phyloP scores from a whole-genome alignment of 345 rosid species.

The Sisymbrium altissimum region DNA sequence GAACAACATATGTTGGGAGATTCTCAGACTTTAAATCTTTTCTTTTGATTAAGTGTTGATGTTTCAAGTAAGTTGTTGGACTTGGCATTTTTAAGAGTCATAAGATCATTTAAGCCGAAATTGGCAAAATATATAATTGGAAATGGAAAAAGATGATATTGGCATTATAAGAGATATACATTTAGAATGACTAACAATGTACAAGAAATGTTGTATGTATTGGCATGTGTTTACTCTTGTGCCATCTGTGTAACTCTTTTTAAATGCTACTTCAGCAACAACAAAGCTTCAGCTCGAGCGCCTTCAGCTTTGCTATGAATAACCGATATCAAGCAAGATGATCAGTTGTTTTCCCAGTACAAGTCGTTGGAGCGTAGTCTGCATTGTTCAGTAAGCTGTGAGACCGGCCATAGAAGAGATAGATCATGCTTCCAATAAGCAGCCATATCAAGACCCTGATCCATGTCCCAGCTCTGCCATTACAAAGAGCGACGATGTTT shows the following conservation, averaged over 20 bases:
- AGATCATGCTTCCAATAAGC: slow-evolving; percentile 48
- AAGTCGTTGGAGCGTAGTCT: slow-evolving; percentile 37
- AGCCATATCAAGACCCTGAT: slow-evolving; percentile 67
- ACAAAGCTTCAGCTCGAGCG: slow-evolving; percentile 18
- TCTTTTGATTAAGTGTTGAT: background rate
- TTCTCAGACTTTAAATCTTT: slow-evolving; percentile 7
- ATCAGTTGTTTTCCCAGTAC: slow-evolving; percentile 41
- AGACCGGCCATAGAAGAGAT: slow-evolving; percentile 48
- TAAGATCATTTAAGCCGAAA: background rate
- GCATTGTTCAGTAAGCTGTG: slow-evolving; percentile 52
- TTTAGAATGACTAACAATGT: slow-evolving; percentile 15
- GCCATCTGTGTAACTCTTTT: slow-evolving; percentile 9
- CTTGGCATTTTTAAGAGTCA: background rate
- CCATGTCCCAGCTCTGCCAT: slow-evolving; percentile 57
- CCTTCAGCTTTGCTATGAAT: background rate
- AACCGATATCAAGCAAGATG: slow-evolving; percentile 25
- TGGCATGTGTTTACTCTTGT: slow-evolving; percentile 12
- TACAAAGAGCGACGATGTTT: slow-evolving; percentile 6
- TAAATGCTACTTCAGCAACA: slow-evolving; percentile 9
- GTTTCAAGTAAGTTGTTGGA: background rate
- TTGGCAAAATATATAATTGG: background rate
- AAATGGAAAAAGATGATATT: background rate
- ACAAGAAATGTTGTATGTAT: slow-evolving; percentile 17
- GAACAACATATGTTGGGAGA: slow-evolving; percentile 12
- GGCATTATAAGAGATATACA: slow-evolving; percentile 10